Evolutionary conservation across 495 filamentous ascomycete species (phyloP).

Genomic region (Hyaloscypha bicolor): DNA sequence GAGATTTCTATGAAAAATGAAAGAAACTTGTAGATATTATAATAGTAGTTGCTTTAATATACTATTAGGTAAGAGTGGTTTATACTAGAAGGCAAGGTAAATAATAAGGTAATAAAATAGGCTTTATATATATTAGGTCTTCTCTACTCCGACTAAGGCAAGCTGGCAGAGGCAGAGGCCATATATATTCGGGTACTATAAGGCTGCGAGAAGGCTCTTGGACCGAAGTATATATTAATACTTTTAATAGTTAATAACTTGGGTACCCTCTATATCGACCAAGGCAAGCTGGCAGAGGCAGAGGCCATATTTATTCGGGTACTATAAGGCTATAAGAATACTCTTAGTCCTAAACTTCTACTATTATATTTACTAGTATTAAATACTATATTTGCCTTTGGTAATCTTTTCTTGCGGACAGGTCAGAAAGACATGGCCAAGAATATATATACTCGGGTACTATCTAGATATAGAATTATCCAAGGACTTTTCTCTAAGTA

Average conservation of each 20-base stretch:
- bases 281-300: constrained; percentile 24
- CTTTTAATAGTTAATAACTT: constrained; percentile 34
- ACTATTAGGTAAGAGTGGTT: constrained; percentile 26
- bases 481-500: constrained; percentile 33
- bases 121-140: constrained; percentile 29
- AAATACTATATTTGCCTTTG: constrained; percentile 30
- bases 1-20: constrained; percentile 23
- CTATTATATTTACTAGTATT: constrained; percentile 33
- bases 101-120: constrained; percentile 1
- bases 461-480: constrained; percentile 32
- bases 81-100: constrained; percentile 5
- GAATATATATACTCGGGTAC: constrained; percentile 30
- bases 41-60: constrained; percentile 41
- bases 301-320: constrained; percentile 36
- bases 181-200: constrained; percentile 21
- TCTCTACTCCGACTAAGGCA: constrained; percentile 34
- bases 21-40: constrained; percentile 32
- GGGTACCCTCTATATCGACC: constrained; percentile 31
- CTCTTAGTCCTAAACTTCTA: constrained; percentile 19
- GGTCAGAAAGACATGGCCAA: constrained; percentile 32
- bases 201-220: constrained; percentile 40
- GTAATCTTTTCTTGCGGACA: constrained; percentile 31
- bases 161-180: background rate
- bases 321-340: constrained; percentile 31
- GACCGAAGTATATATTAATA: constrained; percentile 41